A percentile compares a stretch with the other conserved stretches of the same genome.
Conservation (phyloP, 371 early-diverging fungal genomes). For the Syncephalastrum sp. region DNA sequence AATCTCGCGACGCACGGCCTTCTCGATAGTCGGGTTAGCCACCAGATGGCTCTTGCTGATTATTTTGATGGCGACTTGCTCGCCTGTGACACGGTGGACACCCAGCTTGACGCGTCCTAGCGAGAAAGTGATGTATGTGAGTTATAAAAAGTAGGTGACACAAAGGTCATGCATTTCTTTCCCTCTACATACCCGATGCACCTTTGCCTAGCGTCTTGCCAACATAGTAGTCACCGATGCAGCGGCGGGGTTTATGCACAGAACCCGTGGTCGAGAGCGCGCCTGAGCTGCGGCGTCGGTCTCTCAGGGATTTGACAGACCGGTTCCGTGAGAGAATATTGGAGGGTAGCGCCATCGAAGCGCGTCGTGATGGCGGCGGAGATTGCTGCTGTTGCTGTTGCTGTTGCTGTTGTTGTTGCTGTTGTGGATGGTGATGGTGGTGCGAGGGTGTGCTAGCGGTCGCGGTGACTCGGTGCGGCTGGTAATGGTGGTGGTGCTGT, state of each 20-base stretch:
- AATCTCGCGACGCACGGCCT: constrained; percentile 70
- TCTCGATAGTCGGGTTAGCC: constrained; percentile 59
- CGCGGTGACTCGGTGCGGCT: background rate
- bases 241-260: constrained; percentile 39
- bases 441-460: background rate
- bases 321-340: constrained; percentile 19
- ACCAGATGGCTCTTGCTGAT: constrained; percentile 49
- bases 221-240: constrained; percentile 50
- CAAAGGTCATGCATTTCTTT: background rate
- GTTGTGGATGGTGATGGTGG: constrained; percentile 14
- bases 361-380: constrained; percentile 22
- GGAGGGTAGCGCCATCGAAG: constrained; percentile 28
- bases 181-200: constrained; percentile 41
- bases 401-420: constrained; percentile 11
- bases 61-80: constrained; percentile 51
- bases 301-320: constrained; percentile 31
- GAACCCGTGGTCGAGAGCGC: constrained; percentile 34
- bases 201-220: constrained; percentile 54
- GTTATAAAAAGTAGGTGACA: constrained; percentile 1
- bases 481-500: constrained; percentile 5
- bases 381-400: constrained; percentile 13
- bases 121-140: background rate
- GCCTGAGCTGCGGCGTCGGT: constrained; percentile 43
- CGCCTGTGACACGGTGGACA: constrained; percentile 41
- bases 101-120: constrained; percentile 50